Evolutionary conservation across 768 basidiomycete genomes (phyloP), one percentile per base, ranked within the genome.

Genomic region (Russula sp.): DNA sequence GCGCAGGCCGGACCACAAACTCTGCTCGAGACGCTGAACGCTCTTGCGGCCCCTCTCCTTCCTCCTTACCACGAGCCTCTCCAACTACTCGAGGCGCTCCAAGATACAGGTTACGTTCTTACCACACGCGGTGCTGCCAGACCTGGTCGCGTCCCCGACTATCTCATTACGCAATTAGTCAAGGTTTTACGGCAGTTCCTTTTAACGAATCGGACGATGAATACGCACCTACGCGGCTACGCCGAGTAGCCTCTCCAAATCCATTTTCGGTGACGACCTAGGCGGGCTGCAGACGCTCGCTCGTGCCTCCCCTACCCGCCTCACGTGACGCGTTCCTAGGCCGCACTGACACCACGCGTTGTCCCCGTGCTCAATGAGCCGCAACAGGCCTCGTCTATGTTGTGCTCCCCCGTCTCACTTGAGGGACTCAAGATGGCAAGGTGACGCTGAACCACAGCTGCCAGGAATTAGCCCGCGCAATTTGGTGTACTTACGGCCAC

Each of bases 381-480:
- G 71, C 62, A 73, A 18, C 83, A 83, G 57, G 80, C 80, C 1
- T 75, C 80, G 30, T 10, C 26, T 1, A 87, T 87, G 0, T 85
- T 89, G 0, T 82, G 88, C 30, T 81, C 87, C 79, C 8, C 79
- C 8, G 77, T 81, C 13, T 76, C 78, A 0, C 74, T 90, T 40
- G 90, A 92, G 70, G 87, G 85, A 56, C 75, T 91, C 6, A n/a
- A n/a, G n/a, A n/a, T n/a, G n/a, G n/a, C n/a, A n/a, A n/a, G n/a
- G n/a, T n/a, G n/a, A n/a, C n/a, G n/a, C n/a, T n/a, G n/a, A n/a
- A n/a, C n/a, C 75, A 0, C 80, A 84, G 62, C 78, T 88, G 1
- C 92, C 94, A 0, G 85, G 87, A 3, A 76, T 99, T 11, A 94
- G 91, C 0, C 89, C 94, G 69, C 80, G 94, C 32, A 99, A 99